Evolutionary conservation across 2,329 filamentous ascomycete genomes (phyloP).

Genomic region (Neurospora crassa): DNA sequence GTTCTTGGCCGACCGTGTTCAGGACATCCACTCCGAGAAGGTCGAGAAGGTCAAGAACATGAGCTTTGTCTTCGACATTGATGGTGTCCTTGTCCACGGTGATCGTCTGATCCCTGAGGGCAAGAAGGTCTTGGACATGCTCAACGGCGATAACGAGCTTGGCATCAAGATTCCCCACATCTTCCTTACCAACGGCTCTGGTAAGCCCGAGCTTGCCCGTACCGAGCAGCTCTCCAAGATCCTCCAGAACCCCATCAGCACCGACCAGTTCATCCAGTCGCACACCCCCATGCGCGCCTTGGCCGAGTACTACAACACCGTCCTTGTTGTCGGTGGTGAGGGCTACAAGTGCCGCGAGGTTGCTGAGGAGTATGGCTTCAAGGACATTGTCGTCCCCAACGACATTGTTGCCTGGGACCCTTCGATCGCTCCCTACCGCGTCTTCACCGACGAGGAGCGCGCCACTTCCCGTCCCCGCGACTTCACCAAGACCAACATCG

Average conservation of each 20-base stretch:
- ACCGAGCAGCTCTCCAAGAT: constrained; percentile 59
- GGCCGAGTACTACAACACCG: constrained; percentile 66
- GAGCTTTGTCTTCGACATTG: constrained; percentile 73
- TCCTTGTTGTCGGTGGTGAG: constrained; percentile 67
- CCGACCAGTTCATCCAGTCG: constrained; percentile 68
- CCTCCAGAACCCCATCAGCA: constrained; percentile 53
- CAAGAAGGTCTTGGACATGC: constrained; percentile 55
- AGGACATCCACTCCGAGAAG: constrained; percentile 57
- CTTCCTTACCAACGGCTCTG: constrained; percentile 66
- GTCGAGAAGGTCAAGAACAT: constrained; percentile 65
- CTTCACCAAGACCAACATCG: constrained; percentile 62
- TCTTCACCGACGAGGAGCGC: constrained; percentile 59
- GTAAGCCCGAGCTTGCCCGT: constrained; percentile 57
- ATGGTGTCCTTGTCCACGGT: constrained; percentile 67
- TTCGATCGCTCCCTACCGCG: constrained; percentile 58
- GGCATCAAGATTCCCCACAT: constrained; percentile 71
- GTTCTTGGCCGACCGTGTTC: constrained; percentile 60
- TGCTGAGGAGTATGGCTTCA: constrained; percentile 64
- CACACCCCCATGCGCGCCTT: constrained; percentile 71
- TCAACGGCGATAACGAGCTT: constrained; percentile 68
- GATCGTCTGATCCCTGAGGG: constrained; percentile 62
- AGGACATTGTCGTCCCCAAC: constrained; percentile 63
- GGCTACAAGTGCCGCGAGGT: constrained; percentile 66
- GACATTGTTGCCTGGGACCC: constrained; percentile 63
- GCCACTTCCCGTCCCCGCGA: constrained; percentile 59